Percentiles rank a stretch among this genome's conserved stretches.
These are phyloP conservation scores for Uronychia binucleata DNA, from an alignment of 73 alveolate genomes.

Conservation along the genomic window DNA sequence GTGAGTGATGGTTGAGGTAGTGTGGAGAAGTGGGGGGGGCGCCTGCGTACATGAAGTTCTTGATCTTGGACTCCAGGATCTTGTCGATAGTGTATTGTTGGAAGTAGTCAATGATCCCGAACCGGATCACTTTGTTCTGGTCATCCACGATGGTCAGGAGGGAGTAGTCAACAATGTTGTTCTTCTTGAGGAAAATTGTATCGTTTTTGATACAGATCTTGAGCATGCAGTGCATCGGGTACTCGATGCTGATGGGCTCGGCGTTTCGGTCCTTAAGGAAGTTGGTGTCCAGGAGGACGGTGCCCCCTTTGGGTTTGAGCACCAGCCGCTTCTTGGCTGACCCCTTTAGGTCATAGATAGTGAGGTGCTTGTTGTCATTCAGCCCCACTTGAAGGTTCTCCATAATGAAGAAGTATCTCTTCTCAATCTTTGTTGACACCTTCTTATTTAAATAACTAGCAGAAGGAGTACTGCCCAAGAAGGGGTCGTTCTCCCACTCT, in stretches of 20 bases:
- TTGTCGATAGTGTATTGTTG: constrained; percentile 24
- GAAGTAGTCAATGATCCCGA: constrained; percentile 58
- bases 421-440: constrained; percentile 10
- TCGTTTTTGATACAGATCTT: constrained; percentile 19
- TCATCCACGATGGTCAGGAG: constrained; percentile 40
- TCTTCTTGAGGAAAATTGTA: constrained; percentile 17
- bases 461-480: not conserved
- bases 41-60: constrained; percentile 13
- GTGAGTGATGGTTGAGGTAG: too few species aligned
- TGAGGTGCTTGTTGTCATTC: not conserved
- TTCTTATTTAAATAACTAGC: not conserved
- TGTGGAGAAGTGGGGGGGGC: constrained; percentile 12
- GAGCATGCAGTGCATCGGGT: not conserved
- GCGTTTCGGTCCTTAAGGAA: constrained; percentile 9
- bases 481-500: not conserved
- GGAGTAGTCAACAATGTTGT: constrained; percentile 42
- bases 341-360: constrained; percentile 31
- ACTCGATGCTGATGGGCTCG: constrained; percentile 2
- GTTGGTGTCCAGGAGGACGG: constrained; percentile 11
- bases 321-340: constrained; percentile 5
- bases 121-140: constrained; percentile 8
- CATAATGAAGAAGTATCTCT: constrained; percentile 23
- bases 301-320: not conserved
- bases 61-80: constrained; percentile 22
- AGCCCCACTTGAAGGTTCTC: constrained; percentile 43